Percentiles rank a stretch among this genome's conserved stretches.
Conservation (phyloP, 1,284 basidiomycete genomes). For the Taiwanofungus camphoratus region DNA sequence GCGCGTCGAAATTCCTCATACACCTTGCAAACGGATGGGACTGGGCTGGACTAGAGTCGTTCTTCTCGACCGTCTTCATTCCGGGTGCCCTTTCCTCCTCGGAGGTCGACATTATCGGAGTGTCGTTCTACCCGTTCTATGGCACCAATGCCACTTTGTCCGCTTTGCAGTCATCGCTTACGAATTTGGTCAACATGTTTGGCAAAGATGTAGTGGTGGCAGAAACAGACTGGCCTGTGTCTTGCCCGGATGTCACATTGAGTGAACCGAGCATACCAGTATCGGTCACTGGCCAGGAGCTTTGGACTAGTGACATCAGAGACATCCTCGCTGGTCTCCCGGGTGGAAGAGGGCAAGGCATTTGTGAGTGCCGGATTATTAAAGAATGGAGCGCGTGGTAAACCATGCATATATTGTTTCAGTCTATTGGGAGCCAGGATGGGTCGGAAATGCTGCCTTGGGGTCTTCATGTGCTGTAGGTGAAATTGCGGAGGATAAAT, state of each 20-base stretch:
- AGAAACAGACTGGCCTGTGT: slow-evolving; percentile 60
- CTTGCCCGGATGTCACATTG: slow-evolving; percentile 41
- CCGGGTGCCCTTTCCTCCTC: slow-evolving; percentile 42
- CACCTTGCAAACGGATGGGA: slow-evolving; percentile 67
- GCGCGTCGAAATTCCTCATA: slow-evolving; percentile 43
- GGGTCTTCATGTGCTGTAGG: slow-evolving; percentile 51
- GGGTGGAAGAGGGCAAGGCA: slow-evolving; percentile 38
- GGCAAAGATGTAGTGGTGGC: slow-evolving; percentile 55
- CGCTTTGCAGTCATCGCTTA: slow-evolving; percentile 45
- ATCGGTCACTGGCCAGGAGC: slow-evolving; percentile 47
- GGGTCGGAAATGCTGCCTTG: slow-evolving; percentile 53
- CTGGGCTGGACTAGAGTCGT: slow-evolving; percentile 38
- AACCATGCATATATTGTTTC: slow-evolving; percentile 21
- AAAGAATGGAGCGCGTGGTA: too few relatives aligned
- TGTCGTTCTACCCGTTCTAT: slow-evolving; percentile 65
- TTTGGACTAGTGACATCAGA: slow-evolving; percentile 48
- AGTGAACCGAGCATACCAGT: slow-evolving; percentile 45
- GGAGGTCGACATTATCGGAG: slow-evolving; percentile 56
- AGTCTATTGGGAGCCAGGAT: slow-evolving; percentile 62
- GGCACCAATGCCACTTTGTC: slow-evolving; percentile 48
- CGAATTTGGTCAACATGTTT: slow-evolving; percentile 41
- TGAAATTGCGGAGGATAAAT: too few relatives aligned
- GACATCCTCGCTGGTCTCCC: slow-evolving; percentile 41
- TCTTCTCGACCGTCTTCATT: slow-evolving; percentile 49
- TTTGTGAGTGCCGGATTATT: slow-evolving; percentile 20